These are phyloP conservation scores for Xylaria sp. DNA, from an alignment of 495 filamentous ascomycete species.

Conservation along the genomic window DNA sequence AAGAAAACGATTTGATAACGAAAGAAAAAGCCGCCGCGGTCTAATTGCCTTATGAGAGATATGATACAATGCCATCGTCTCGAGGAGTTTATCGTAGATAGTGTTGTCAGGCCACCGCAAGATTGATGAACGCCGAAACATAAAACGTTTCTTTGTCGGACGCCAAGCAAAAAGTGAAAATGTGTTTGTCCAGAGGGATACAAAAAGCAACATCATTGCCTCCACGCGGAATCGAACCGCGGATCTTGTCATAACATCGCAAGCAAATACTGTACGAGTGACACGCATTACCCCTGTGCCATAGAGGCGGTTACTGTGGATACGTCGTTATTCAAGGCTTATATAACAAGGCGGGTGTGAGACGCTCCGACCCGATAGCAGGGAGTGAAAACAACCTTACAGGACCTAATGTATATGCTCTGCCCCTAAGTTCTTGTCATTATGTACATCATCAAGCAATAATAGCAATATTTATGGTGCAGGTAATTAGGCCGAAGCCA, in stretches of 20 bases:
- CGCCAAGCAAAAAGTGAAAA: not conserved
- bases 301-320: slow-evolving; percentile 15
- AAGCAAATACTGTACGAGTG: slow-evolving; percentile 27
- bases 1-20: no score
- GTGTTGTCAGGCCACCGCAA: not conserved
- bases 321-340: not conserved
- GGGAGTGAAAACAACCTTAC: no score
- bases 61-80: no score
- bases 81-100: no score
- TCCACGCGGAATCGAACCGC: slow-evolving; percentile 34
- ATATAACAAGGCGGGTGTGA: not conserved
- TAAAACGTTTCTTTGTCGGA: not conserved
- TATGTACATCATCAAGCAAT: no score
- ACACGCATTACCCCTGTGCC: slow-evolving; percentile 33
- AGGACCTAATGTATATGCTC: no score
- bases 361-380: not conserved
- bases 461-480: no score
- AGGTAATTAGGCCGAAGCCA: no score
- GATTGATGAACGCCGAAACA: not conserved
- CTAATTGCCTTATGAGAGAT: no score
- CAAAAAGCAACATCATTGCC: slow-evolving; percentile 4
- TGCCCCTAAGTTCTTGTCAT: no score
- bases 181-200: no score
- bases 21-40: no score
- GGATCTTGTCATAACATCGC: slow-evolving; percentile 31